Percentiles rank a stretch among this genome's conserved stretches.
Evolutionary conservation across 371 early-diverging fungal genomes (phyloP).

Genomic region (Mucor irregularis): DNA sequence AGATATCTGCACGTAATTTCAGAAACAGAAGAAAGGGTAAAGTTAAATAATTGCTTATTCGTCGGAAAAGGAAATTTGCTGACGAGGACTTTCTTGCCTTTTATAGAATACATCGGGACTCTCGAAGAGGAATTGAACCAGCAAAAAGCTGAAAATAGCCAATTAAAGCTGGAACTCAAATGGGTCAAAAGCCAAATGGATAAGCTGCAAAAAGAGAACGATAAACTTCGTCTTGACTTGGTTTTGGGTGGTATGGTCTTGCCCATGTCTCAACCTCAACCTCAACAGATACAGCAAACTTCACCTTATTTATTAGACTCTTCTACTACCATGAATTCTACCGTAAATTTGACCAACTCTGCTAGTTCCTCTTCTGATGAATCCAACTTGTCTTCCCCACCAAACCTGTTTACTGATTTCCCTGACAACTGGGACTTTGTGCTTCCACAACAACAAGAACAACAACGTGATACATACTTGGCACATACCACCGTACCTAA

Average conservation of each 20-base stretch:
- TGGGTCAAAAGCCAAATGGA: slow-evolving; percentile 32
- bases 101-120: slow-evolving; percentile 72
- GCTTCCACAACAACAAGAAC: slow-evolving; percentile 7
- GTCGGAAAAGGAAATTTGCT: slow-evolving; percentile 10
- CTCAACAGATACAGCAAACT: background rate
- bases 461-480: slow-evolving; percentile 28
- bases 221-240: slow-evolving; percentile 35
- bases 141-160: slow-evolving; percentile 53
- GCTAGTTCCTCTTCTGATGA: slow-evolving; percentile 26
- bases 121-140: slow-evolving; percentile 63
- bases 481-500: slow-evolving; percentile 45
- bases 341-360: slow-evolving; percentile 9
- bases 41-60: background rate
- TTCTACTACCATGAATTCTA: slow-evolving; percentile 11
- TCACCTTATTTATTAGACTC: slow-evolving; percentile 9
- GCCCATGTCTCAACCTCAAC: background rate
- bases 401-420: slow-evolving; percentile 20
- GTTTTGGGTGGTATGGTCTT: slow-evolving; percentile 19
- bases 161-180: slow-evolving; percentile 55
- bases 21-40: slow-evolving; percentile 85
- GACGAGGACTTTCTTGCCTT: slow-evolving; percentile 19
- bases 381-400: slow-evolving; percentile 28
- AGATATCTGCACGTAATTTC: slow-evolving; percentile 90
- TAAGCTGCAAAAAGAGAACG: slow-evolving; percentile 35
- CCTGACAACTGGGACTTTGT: slow-evolving; percentile 31